These are phyloP conservation scores for Rhynchospora tenuis DNA, from an alignment of 176 grass and related monocot species.

Conservation along the genomic window DNA sequence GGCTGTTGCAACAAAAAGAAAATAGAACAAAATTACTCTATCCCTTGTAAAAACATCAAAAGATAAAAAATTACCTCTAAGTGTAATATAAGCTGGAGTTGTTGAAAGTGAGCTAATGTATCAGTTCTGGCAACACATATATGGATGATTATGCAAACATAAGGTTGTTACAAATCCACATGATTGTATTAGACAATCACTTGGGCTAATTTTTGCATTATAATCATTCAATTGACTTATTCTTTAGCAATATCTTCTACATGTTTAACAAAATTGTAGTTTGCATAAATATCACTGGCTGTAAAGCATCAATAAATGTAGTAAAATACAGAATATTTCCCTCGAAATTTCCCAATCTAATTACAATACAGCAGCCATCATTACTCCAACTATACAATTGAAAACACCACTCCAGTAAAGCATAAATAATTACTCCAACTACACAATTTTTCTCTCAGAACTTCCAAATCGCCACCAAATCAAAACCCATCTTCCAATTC, in stretches of 20 bases:
- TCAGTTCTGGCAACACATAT: background rate
- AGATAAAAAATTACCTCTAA: background rate
- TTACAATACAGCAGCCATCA: background rate
- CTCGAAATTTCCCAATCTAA: background rate
- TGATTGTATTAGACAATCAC: background rate
- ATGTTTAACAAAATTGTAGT: background rate
- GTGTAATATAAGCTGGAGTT: background rate
- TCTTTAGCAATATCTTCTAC: background rate
- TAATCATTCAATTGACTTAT: background rate
- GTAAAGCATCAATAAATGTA: too few relatives aligned
- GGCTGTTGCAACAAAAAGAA: constrained; percentile 35
- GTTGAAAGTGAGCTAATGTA: background rate
- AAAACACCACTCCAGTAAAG: background rate
- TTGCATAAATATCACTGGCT: too few relatives aligned
- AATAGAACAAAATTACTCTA: background rate
- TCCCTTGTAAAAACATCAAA: background rate
- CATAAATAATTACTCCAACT: background rate
- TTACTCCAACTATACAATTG: background rate
- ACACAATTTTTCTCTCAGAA: background rate
- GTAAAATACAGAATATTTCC: too few relatives aligned
- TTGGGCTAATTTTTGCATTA: background rate
- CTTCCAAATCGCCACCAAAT: background rate
- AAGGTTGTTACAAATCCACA: background rate
- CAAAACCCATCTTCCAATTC: background rate
- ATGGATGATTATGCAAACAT: background rate